Percentiles rank a stretch among this genome's conserved stretches.
Evolutionary conservation across 2,329 filamentous ascomycete genomes (phyloP).

Genomic region (Fusarium oligoseptatum): DNA sequence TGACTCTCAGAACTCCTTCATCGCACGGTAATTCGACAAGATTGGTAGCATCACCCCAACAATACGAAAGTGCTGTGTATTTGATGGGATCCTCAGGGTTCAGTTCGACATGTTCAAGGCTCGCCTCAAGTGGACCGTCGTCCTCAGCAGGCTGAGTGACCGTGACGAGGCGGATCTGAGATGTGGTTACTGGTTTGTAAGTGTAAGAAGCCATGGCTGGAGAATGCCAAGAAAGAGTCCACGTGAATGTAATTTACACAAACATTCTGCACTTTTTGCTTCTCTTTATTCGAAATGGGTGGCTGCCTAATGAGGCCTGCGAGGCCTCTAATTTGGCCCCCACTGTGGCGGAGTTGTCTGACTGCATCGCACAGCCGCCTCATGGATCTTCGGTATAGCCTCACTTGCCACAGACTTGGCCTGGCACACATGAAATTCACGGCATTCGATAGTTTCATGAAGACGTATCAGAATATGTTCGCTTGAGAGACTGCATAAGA

Average conservation of each 20-base stretch:
- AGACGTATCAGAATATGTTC: background rate
- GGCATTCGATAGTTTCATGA: background rate
- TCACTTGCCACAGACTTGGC: background rate
- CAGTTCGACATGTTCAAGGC: conserved; percentile 25
- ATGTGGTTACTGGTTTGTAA: conserved; percentile 15
- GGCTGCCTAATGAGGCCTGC: background rate
- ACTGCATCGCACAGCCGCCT: background rate
- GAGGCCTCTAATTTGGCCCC: background rate
- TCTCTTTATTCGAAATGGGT: background rate
- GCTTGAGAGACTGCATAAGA: background rate
- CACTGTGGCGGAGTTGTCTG: background rate
- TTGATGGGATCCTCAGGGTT: conserved; percentile 21
- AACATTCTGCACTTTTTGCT: background rate
- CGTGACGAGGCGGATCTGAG: conserved; percentile 30
- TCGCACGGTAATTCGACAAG: conserved; percentile 19
- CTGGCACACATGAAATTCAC: background rate
- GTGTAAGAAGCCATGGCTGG: conserved; percentile 15
- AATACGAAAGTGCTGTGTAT: conserved; percentile 35
- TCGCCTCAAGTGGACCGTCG: conserved; percentile 9
- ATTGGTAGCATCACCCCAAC: conserved; percentile 20
- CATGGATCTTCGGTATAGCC: conserved; percentile 8
- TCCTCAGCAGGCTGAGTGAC: background rate
- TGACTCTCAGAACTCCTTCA: conserved; percentile 16
- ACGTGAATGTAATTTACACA: background rate
- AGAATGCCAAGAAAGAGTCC: background rate